Conservation (phyloP, 2,329 filamentous ascomycete species). For the Claviceps citrina region DNA sequence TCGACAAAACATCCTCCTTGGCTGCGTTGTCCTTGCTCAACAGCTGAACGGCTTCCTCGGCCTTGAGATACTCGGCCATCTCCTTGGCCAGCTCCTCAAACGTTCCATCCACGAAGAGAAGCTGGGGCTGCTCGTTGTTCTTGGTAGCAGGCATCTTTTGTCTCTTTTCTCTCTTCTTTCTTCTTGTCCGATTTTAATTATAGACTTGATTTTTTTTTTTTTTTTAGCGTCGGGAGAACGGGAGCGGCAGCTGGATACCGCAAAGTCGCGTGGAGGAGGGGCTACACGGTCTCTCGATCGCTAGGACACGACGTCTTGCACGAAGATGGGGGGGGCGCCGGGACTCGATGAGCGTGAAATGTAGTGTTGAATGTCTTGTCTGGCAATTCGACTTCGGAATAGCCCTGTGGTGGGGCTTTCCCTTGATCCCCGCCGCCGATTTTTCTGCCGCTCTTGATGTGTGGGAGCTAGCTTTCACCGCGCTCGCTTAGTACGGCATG, state of each 20-base stretch:
- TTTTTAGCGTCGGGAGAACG: no score
- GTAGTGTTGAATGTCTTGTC: conserved; percentile 14
- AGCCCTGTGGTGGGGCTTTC: conserved; percentile 24
- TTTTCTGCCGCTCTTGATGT: conserved; percentile 23
- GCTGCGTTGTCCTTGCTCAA: conserved; percentile 49
- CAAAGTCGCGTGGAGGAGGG: conserved; percentile 3
- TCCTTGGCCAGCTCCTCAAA: conserved; percentile 89
- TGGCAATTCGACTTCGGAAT: conserved; percentile 19
- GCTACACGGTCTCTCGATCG: conserved; percentile 12
- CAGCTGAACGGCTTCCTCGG: conserved; percentile 61
- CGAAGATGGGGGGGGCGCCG: conserved; percentile 7
- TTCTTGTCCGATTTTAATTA: no score
- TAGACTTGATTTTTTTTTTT: not conserved
- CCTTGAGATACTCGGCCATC: conserved; percentile 86
- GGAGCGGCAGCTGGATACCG: no score
- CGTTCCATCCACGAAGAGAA: conserved; percentile 72
- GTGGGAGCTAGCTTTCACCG: conserved; percentile 27
- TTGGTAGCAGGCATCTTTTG: conserved; percentile 20
- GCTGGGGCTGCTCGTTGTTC: conserved; percentile 37
- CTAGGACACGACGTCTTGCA: conserved; percentile 7
- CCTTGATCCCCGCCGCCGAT: conserved; percentile 19
- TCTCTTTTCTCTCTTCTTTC: no score
- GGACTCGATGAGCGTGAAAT: conserved; percentile 12
- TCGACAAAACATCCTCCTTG: conserved; percentile 78
- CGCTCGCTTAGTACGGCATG: conserved; percentile 9